phyloP scores from a whole-genome alignment of 495 filamentous ascomycete species.

The Aspergillus affinis region DNA sequence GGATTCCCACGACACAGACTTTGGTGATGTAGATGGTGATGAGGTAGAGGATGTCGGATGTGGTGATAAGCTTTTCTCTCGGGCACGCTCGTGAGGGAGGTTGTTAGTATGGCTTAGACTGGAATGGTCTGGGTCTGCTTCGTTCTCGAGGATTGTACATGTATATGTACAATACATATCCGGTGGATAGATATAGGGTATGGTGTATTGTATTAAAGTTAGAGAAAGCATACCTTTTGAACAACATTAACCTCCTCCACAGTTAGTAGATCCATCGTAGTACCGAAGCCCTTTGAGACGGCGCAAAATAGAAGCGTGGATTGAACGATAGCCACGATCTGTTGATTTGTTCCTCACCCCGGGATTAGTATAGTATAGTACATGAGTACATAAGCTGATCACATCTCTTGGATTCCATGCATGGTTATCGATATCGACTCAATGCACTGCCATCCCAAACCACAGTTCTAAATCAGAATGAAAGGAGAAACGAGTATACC shows the following conservation, averaged over 20 bases:
- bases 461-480: neutral
- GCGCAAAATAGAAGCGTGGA: slow-evolving; percentile 37
- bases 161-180: too few relatives aligned
- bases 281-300: slow-evolving; percentile 41
- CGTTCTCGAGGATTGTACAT: neutral
- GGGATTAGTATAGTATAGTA: too few relatives aligned
- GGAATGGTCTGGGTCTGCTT: slow-evolving; percentile 4
- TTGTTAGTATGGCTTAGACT: neutral
- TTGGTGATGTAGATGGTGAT: slow-evolving; percentile 47
- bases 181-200: neutral
- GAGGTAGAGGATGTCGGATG: slow-evolving; percentile 45
- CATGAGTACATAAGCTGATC: too few relatives aligned
- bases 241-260: slow-evolving; percentile 27
- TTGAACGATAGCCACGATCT: slow-evolving; percentile 38
- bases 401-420: too few relatives aligned
- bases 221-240: slow-evolving; percentile 32
- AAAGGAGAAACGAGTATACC: slow-evolving; percentile 12
- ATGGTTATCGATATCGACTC: too few relatives aligned
- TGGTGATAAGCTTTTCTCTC: slow-evolving; percentile 32
- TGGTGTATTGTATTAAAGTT: too few relatives aligned
- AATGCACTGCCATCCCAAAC: neutral
- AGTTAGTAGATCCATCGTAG: slow-evolving; percentile 35
- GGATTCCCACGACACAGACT: slow-evolving; percentile 46
- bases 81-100: neutral
- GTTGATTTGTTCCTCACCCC: too few relatives aligned